phyloP scores from a whole-genome alignment of 2,329 filamentous ascomycete species.

The Biscogniauxia marginata region DNA sequence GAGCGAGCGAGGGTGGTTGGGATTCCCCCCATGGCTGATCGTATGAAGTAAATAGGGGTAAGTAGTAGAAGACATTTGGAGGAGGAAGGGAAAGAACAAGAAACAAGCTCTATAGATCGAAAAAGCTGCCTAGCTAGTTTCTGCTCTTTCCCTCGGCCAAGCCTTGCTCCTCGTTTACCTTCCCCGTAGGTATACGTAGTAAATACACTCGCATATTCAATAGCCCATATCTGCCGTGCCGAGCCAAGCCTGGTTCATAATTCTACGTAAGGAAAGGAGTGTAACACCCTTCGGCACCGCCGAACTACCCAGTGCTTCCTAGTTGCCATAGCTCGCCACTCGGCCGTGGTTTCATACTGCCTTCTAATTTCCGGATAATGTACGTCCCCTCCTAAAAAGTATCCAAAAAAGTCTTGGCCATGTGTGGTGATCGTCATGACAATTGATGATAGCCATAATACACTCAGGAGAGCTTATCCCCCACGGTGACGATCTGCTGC shows the following conservation, averaged over 20 bases:
- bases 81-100: too few species aligned
- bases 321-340: too few species aligned
- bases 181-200: not conserved
- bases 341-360: too few species aligned
- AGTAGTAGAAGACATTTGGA: not conserved
- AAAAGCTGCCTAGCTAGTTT: not conserved
- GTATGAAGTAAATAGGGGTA: not conserved
- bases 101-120: not conserved
- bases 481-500: constrained; percentile 20
- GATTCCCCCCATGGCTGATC: too few species aligned
- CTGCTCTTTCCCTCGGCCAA: not conserved
- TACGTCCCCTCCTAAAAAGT: too few species aligned
- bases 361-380: too few species aligned
- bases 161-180: not conserved
- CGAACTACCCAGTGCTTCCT: too few species aligned
- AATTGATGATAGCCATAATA: too few species aligned
- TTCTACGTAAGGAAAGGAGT: not conserved
- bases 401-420: too few species aligned
- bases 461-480: constrained; percentile 19
- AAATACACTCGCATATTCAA: too few species aligned
- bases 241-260: not conserved
- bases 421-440: too few species aligned
- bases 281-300: not conserved
- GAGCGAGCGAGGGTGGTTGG: not conserved
- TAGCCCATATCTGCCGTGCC: not conserved